Evolutionary conservation across 2,329 filamentous ascomycete genomes (phyloP), one percentile per base, ranked within the genome.

Genomic region (Pleoardoris graminearum): DNA sequence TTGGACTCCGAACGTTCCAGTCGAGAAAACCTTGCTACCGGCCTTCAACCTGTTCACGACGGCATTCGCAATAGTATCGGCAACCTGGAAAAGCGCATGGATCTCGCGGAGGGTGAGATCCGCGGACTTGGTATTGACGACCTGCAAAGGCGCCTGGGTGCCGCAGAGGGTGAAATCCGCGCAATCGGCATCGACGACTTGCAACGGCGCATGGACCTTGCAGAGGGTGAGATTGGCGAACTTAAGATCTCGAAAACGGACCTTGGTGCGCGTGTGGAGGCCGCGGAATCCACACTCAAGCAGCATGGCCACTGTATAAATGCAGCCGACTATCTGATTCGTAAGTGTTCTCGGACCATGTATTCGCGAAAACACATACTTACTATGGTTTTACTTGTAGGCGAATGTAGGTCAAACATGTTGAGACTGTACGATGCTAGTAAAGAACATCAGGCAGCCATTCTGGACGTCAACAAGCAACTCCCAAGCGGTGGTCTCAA

Each of bases 401-500:
- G 12, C 4, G n/a, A n/a, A n/a, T n/a, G n/a, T n/a, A n/a, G n/a
- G n/a, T n/a, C n/a, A n/a, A n/a, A n/a, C n/a, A n/a, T 44, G 10
- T 7, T 22, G 19, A 4, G 16, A 14, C 3, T 33, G 2, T 11
- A 22, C 7, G 16, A 33, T 17, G 7, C 27, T 22, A n/a, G n/a
- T 12, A 16, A 11, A 8, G 35, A 49, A 16, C 25, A 21, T 19
- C 25, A 41, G 29, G n/a, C n/a, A 4, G 21, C 21, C 29, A 41
- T 39, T 14, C 16, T 8, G 4, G 16, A 7, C 4, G 12, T 49
- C 17, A 49, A 49, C 37, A 23, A 35, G 2, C 39, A 53, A 4
- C 42, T 58, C 1, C 32, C 38, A n/a, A 27, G 37, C 27, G 36
- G 47, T 30, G 27, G 46, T 12, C 7, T 49, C 17, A 23, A 42